Evolutionary conservation across 306 rosid genomes (phyloP).

Genomic region (Castanospermum australe): DNA sequence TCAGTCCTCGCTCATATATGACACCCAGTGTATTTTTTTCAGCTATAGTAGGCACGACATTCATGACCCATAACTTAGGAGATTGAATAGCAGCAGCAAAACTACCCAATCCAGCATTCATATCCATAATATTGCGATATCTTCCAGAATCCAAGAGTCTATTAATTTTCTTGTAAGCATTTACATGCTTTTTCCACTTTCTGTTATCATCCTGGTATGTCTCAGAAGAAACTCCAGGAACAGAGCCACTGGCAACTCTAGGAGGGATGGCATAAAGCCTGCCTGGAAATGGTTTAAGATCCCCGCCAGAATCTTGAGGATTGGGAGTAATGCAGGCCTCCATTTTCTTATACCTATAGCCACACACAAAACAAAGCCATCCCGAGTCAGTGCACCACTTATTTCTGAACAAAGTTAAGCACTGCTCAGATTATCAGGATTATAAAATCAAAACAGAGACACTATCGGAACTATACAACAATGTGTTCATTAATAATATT

Average conservation of each 20-base stretch:
- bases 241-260: slow-evolving; percentile 59
- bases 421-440: background rate
- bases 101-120: slow-evolving; percentile 81
- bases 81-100: slow-evolving; percentile 71
- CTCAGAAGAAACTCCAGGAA: slow-evolving; percentile 60
- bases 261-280: slow-evolving; percentile 68
- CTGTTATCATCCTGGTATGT: slow-evolving; percentile 56
- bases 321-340: slow-evolving; percentile 58
- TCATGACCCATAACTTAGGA: slow-evolving; percentile 86
- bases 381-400: background rate
- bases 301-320: slow-evolving; percentile 46
- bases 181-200: slow-evolving; percentile 67
- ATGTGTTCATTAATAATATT: background rate
- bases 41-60: slow-evolving; percentile 79
- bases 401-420: background rate
- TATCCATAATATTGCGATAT: slow-evolving; percentile 61
- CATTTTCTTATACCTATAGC: slow-evolving; percentile 67
- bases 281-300: slow-evolving; percentile 58
- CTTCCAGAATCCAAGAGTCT: slow-evolving; percentile 62
- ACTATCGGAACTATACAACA: background rate
- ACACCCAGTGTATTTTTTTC: slow-evolving; percentile 70
- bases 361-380: slow-evolving; percentile 37
- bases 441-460: background rate
- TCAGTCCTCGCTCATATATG: slow-evolving; percentile 72
- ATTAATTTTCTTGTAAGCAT: slow-evolving; percentile 61